These are phyloP conservation scores for Brettanomyces nanus DNA, from an alignment of 805 yeast species.

Conservation along the genomic window DNA sequence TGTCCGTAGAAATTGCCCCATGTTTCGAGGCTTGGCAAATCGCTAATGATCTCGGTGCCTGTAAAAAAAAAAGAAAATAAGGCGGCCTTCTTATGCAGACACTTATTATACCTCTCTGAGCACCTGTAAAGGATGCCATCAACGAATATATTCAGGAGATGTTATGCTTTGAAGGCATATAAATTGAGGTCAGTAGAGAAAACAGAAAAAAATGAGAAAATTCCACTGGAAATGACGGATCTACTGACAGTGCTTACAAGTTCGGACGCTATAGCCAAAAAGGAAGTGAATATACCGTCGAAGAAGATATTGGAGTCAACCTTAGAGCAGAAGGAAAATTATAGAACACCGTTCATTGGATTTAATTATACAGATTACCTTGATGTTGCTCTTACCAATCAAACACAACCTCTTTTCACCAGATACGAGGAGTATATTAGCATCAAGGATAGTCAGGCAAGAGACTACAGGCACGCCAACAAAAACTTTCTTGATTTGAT, in stretches of 20 bases:
- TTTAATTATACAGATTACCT: constrained; percentile 11
- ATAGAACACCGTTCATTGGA: constrained; percentile 7
- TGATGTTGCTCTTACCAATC: constrained; percentile 7
- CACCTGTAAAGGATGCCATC: too few relatives aligned
- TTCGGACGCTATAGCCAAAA: background rate
- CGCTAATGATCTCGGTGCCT: too few relatives aligned
- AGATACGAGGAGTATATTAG: constrained; percentile 13
- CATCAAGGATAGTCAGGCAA: constrained; percentile 11
- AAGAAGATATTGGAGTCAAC: background rate
- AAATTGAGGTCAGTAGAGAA: too few relatives aligned
- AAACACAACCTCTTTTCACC: constrained; percentile 4
- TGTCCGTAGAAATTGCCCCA: too few relatives aligned
- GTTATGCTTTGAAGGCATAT: too few relatives aligned
- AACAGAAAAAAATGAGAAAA: background rate
- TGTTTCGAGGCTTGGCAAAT: too few relatives aligned
- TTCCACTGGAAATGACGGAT: background rate
- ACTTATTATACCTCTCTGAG: too few relatives aligned
- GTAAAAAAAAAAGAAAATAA: too few relatives aligned
- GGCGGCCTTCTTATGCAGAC: too few relatives aligned
- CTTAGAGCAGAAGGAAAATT: background rate
- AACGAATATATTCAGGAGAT: too few relatives aligned
- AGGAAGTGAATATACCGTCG: background rate
- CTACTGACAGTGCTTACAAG: background rate
- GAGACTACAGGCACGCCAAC: constrained; percentile 6
- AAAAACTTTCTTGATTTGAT: constrained; percentile 10